Evolutionary conservation across 1,139 yeast species (phyloP).

Genomic region (Hanseniaspora sp.): DNA sequence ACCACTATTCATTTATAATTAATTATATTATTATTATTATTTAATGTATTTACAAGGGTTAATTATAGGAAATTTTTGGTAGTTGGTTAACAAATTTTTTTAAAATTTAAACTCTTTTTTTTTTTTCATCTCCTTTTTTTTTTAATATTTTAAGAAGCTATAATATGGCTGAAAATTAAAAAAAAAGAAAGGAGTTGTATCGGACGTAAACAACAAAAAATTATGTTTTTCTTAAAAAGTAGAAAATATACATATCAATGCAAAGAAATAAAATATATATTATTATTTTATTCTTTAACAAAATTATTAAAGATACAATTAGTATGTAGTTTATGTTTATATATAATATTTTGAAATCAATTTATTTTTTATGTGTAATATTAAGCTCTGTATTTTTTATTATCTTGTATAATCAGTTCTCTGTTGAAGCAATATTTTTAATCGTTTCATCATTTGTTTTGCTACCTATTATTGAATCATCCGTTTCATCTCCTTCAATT

Average conservation of each 20-base stretch:
- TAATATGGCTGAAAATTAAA: not conserved
- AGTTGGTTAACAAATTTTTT: too few relatives aligned
- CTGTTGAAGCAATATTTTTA: too few relatives aligned
- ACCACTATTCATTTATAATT: conserved; percentile 17
- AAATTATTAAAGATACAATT: too few relatives aligned
- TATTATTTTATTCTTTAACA: too few relatives aligned
- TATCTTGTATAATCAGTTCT: too few relatives aligned
- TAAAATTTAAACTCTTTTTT: not conserved
- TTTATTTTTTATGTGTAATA: too few relatives aligned
- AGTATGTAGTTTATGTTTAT: too few relatives aligned
- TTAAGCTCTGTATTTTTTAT: too few relatives aligned
- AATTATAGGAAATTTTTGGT: not conserved
- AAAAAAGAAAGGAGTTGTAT: not conserved
- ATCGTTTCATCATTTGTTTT: not conserved
- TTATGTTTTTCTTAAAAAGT: not conserved
- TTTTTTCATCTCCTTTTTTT: not conserved
- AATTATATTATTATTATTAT: too few relatives aligned
- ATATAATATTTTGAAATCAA: too few relatives aligned
- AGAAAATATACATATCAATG: too few relatives aligned
- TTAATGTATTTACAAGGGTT: not conserved
- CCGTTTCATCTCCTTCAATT: not conserved
- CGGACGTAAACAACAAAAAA: not conserved
- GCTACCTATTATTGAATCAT: not conserved
- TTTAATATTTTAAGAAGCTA: not conserved
- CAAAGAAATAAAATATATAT: too few relatives aligned